phyloP scores from a whole-genome alignment of 2,329 filamentous ascomycete genomes.

The Pseudogymnoascus sp. region DNA sequence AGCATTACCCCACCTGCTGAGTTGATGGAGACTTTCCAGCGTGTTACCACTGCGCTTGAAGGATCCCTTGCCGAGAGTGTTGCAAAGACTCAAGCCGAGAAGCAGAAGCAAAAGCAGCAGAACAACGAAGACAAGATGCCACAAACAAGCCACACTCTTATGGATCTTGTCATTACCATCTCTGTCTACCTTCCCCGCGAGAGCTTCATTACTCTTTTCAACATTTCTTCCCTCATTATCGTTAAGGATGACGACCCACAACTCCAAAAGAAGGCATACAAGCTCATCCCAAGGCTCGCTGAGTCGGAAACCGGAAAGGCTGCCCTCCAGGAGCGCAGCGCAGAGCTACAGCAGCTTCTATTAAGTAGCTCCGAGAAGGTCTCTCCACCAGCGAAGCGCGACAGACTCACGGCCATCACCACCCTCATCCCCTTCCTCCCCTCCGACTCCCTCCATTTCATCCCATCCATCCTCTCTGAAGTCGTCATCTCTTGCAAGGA shows the following conservation, averaged over 20 bases:
- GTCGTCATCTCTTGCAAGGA: constrained; percentile 96
- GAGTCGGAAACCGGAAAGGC: constrained; percentile 67
- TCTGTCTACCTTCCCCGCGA: constrained; percentile 84
- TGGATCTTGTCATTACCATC: constrained; percentile 95
- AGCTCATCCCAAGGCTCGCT: constrained; percentile 84
- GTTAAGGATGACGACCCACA: constrained; percentile 78
- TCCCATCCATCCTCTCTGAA: constrained; percentile 83
- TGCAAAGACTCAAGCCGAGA: constrained; percentile 54
- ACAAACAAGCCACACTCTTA: constrained; percentile 85
- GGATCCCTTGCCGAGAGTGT: constrained; percentile 52
- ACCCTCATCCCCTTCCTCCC: constrained; percentile 75
- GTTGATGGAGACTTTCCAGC: constrained; percentile 78
- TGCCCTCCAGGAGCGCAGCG: constrained; percentile 68
- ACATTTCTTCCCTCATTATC: constrained; percentile 75
- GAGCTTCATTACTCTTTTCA: constrained; percentile 78
- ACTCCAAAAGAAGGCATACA: constrained; percentile 98
- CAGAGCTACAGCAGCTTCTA: constrained; percentile 74
- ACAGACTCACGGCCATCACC: constrained; percentile 74
- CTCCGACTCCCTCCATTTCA: constrained; percentile 75
- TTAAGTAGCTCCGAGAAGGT: constrained; percentile 75
- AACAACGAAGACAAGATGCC: constrained; percentile 64
- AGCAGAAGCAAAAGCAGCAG: constrained; percentile 52
- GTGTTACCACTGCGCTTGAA: constrained; percentile 78
- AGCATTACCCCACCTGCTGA: constrained; percentile 75
- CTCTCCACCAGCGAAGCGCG: constrained; percentile 74